Evolutionary conservation across 2,329 filamentous ascomycete genomes (phyloP).

Genomic region (Penicillium glabrum): DNA sequence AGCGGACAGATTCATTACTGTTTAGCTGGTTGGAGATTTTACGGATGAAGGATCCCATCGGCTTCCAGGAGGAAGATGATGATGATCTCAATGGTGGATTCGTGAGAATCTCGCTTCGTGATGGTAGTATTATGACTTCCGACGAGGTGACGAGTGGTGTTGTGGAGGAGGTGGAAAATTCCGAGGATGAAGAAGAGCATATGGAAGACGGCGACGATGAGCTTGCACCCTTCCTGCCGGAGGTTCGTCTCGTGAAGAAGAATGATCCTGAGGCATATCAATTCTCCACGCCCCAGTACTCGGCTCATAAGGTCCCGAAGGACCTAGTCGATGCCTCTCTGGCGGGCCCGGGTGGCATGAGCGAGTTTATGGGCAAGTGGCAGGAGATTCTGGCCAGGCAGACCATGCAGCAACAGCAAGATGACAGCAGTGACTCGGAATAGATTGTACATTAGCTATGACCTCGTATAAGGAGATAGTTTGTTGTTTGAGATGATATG

Average conservation of each 20-base stretch:
- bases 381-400: slow-evolving; percentile 55
- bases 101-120: slow-evolving; percentile 36
- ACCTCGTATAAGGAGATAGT: not conserved
- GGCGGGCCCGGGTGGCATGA: slow-evolving; percentile 71
- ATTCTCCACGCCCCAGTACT: slow-evolving; percentile 83
- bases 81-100: slow-evolving; percentile 28
- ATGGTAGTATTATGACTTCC: slow-evolving; percentile 17
- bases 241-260: slow-evolving; percentile 77
- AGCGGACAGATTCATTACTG: slow-evolving; percentile 80
- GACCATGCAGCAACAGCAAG: slow-evolving; percentile 37
- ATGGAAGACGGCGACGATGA: slow-evolving; percentile 55
- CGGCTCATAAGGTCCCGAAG: slow-evolving; percentile 90
- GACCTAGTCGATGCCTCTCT: slow-evolving; percentile 76
- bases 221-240: slow-evolving; percentile 60
- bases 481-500: not conserved
- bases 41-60: slow-evolving; percentile 56
- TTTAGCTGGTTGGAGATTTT: slow-evolving; percentile 90
- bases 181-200: slow-evolving; percentile 35
- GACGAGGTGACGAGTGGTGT: slow-evolving; percentile 25
- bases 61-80: slow-evolving; percentile 36
- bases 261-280: slow-evolving; percentile 87
- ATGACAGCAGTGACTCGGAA: slow-evolving; percentile 33
- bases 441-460: slow-evolving; percentile 5
- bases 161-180: slow-evolving; percentile 30
- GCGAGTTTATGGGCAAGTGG: slow-evolving; percentile 78